These are phyloP conservation scores for Trypanosomatidae sp. DNA, from an alignment of 208 protist species.

Conservation along the genomic window DNA sequence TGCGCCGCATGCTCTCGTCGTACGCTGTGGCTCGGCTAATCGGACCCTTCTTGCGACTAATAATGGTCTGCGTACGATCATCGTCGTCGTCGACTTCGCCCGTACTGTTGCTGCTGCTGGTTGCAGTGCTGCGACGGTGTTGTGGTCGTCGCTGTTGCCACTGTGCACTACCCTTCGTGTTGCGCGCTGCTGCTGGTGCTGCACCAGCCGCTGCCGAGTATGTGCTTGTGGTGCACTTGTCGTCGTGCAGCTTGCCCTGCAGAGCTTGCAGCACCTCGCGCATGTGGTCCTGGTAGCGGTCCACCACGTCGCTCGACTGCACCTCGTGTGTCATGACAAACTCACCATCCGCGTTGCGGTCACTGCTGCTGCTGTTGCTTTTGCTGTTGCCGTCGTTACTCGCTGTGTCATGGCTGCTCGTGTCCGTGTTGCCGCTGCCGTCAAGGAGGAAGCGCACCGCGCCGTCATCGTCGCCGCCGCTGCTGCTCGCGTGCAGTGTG, in stretches of 20 bases:
- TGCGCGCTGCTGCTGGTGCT: neutral
- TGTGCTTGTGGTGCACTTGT: neutral
- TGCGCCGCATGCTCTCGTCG: slow-evolving; percentile 27
- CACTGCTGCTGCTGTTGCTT: neutral
- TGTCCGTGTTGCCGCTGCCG: neutral
- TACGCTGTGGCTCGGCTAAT: slow-evolving; percentile 48
- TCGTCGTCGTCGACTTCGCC: neutral
- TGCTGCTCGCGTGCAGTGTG: too few relatives aligned
- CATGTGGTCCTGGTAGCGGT: slow-evolving; percentile 75
- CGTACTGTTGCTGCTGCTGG: neutral
- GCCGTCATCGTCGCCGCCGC: neutral
- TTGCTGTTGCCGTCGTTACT: neutral
- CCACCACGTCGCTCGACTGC: slow-evolving; percentile 50
- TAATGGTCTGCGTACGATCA: slow-evolving; percentile 24
- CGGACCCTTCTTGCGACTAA: slow-evolving; percentile 67
- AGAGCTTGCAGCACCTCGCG: slow-evolving; percentile 46
- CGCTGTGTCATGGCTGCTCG: neutral
- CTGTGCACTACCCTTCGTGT: neutral
- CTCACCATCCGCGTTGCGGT: slow-evolving; percentile 4
- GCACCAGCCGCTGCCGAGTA: neutral
- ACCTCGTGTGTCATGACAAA: slow-evolving; percentile 60
- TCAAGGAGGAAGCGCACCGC: slow-evolving; percentile 3
- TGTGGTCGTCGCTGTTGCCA: too few relatives aligned
- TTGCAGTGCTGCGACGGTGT: too few relatives aligned
- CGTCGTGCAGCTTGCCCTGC: slow-evolving; percentile 10